Evolutionary conservation across 331 rosid species (phyloP), one percentile per base, ranked within the genome.

Genomic region (Telfairia occidentalis): DNA sequence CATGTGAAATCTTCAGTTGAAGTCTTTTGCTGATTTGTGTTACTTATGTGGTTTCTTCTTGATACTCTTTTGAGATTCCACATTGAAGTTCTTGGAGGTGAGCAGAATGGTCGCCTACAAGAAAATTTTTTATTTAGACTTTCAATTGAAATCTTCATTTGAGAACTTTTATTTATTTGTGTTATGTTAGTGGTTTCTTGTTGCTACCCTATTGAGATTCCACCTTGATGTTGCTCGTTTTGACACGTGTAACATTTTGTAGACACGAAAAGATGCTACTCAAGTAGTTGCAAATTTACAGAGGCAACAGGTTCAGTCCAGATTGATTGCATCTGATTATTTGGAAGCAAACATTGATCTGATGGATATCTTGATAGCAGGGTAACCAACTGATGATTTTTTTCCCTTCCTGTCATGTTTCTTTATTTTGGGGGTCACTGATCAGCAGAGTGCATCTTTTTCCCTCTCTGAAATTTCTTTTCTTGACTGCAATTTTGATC

Each of bases 291-390:
- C 88, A 2, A 84, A 84, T 82, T 77, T 84, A 67, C 84, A 77
- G 73, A 84, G 85, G 84, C 88, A 84, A 69, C 71, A 70, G 35
- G 82, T 82, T 45, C 81, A 77, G 28, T 82, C 84, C 48, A 77
- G 75, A 75, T 58, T 77, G 77, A 35, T 84, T 58, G 80, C 82
- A 12, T 77, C 83, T 30, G 84, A 84, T 37, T 84, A 79, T 65
- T 73, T 84, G 88, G 85, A 82, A 49, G 81, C 74, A 30, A 85
- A 85, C 46, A 73, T 85, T 28, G 85, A 85, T 74, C 40, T 85
- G 30, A 74, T 82, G 81, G 78, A 85, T 52, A 75, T 77, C 75
- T 63, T 82, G 57, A 71, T 85, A 21, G 72, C 72, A 35, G 85
- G 84, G 84, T 84, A 84, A 38, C 49, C 57, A 46, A 53, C 63